Evolutionary conservation across 2,329 filamentous ascomycete species (phyloP), one percentile per base, ranked within the genome.

Genomic region (Xylariomycetidae sp.): DNA sequence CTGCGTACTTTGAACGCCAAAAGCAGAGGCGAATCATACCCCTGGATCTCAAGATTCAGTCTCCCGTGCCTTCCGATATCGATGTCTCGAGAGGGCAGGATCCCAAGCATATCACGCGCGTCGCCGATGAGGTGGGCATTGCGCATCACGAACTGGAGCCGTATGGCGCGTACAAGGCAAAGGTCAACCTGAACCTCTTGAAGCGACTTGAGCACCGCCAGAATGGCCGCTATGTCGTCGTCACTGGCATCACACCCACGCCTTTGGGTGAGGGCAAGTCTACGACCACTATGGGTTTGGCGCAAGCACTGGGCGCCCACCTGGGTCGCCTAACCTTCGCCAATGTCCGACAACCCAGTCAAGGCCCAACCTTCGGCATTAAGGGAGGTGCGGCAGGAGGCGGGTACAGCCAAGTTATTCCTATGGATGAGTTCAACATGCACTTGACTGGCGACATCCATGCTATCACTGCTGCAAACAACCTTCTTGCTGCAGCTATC

Each of bases 371-470:
- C 0, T 98, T 98, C 59, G 92, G 92, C 53, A 96, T 98, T 73
- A 98, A 98, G 72, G 92, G 92, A 43, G 92, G 92, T 53, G 92
- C 92, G 39, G 92, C 92, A 36, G 92, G 92, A 53, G 92, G 92
- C 60, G 92, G 92, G 24, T 98, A 96, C 76, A 95, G 87, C 60
- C 92, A 98, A 61, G 92, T 98, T 55, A 96, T 98, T 52, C 92
- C 92, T 38, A 98, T 98, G 92, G 92, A 98, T 52, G 92, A 98
- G 62, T 98, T 98, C 71, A 98, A 98, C 65, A 70, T 98, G 56
- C 92, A 98, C 61, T 67, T 98, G 53, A 98, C 92, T 35, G 92
- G 92, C 52, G 92, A 98, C 58, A 96, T 98, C 37, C 92, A 98
- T 60, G 92, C 92, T 46, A 92, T 98, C 54, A 88, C 88, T 33